These are phyloP conservation scores for Candida maesae DNA, from an alignment of 805 yeast genomes.

Conservation along the genomic window DNA sequence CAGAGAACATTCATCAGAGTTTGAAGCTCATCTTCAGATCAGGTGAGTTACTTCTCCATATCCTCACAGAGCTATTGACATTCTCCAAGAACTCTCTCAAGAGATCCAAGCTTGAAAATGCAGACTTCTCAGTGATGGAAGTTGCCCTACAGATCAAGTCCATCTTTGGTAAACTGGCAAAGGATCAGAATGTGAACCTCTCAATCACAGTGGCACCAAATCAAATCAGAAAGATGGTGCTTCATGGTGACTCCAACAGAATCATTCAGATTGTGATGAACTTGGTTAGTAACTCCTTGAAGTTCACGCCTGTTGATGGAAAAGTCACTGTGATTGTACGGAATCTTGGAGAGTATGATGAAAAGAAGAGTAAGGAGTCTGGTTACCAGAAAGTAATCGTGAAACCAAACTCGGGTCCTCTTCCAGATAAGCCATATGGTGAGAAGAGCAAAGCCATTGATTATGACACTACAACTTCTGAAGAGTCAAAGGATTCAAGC, in stretches of 20 bases:
- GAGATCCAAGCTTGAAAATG: conserved; percentile 75
- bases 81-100: conserved; percentile 91
- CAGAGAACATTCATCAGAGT: conserved; percentile 63
- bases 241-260: conserved; percentile 86
- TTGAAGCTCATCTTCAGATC: conserved; percentile 81
- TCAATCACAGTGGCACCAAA: conserved; percentile 62
- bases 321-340: conserved; percentile 61
- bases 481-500: conserved; percentile 9
- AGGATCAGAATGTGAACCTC: conserved; percentile 70
- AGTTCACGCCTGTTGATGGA: conserved; percentile 91
- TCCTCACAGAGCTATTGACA: conserved; percentile 84
- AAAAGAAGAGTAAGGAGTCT: conserved; percentile 37
- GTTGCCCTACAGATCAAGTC: conserved; percentile 81
- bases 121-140: conserved; percentile 75
- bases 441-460: background rate
- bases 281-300: conserved; percentile 82
- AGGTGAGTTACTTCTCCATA: conserved; percentile 85
- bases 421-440: background rate
- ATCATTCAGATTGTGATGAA: conserved; percentile 92
- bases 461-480: conserved; percentile 6
- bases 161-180: conserved; percentile 76
- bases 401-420: conserved; percentile 17
- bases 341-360: conserved; percentile 71
- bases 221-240: conserved; percentile 53
- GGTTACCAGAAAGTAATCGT: conserved; percentile 46